Evolutionary conservation across 108 stramenopile species (phyloP).

Genomic region (Epipyxis sp.): DNA sequence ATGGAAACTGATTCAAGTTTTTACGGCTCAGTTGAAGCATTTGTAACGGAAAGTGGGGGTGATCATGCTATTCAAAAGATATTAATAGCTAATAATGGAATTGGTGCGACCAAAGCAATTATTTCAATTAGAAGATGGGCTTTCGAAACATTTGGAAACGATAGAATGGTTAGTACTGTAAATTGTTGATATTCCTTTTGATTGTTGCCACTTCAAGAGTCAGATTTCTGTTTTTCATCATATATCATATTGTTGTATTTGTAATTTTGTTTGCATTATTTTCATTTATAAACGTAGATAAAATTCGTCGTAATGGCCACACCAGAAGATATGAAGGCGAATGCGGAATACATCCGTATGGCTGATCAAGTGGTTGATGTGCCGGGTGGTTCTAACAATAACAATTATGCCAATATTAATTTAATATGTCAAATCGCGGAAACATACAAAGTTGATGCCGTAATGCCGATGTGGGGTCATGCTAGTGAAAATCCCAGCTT

Average conservation of each 20-base stretch:
- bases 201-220: neutral
- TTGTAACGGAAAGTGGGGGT: conserved; percentile 53
- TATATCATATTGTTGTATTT: neutral
- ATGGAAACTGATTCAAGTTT: too few relatives aligned
- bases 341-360: conserved; percentile 99
- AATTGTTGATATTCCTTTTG: neutral
- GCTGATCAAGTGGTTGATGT: conserved; percentile 98
- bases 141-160: conserved; percentile 36
- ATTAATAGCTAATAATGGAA: conserved; percentile 68
- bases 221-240: neutral
- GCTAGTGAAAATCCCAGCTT: conserved; percentile 91
- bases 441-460: conserved; percentile 93
- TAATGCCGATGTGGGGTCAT: conserved; percentile 99
- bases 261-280: neutral
- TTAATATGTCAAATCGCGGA: conserved; percentile 98
- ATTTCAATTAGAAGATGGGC: conserved; percentile 88
- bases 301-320: conserved; percentile 98
- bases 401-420: conserved; percentile 99
- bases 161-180: conserved; percentile 10
- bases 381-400: conserved; percentile 98
- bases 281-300: too few relatives aligned
- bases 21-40: conserved; percentile 56
- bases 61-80: conserved; percentile 57
- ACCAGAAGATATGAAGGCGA: conserved; percentile 84
- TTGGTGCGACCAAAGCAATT: conserved; percentile 94